A percentile compares a stretch with the other conserved stretches of the same genome.
Evolutionary conservation across 2,329 filamentous ascomycete species (phyloP).

Genomic region (Venturia nashicola): DNA sequence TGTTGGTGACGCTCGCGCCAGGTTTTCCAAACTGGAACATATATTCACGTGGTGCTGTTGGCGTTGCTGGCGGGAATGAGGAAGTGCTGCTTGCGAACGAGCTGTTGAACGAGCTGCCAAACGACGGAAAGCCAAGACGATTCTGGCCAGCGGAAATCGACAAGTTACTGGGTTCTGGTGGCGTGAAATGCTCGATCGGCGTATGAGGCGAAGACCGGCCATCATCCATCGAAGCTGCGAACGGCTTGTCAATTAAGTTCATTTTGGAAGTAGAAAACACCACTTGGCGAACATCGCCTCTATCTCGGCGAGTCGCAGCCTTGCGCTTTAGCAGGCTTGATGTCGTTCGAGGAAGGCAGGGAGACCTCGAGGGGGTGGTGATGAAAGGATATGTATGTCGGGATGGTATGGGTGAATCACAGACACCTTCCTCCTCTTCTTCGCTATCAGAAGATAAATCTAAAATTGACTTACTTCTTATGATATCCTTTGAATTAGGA

Average conservation of each 20-base stretch:
- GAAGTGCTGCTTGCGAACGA: conserved; percentile 25
- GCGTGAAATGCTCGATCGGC: conserved; percentile 60
- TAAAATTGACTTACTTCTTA: conserved; percentile 25
- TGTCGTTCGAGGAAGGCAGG: conserved; percentile 24
- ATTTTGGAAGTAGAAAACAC: neutral
- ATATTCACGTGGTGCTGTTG: conserved; percentile 53
- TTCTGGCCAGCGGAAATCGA: conserved; percentile 59
- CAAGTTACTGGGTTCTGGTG: conserved; percentile 68
- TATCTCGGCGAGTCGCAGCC: neutral
- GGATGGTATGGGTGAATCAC: conserved; percentile 23
- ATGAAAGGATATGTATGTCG: conserved; percentile 14
- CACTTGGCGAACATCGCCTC: neutral
- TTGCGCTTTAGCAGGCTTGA: neutral
- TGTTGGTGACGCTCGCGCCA: conserved; percentile 50
- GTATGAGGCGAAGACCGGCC: conserved; percentile 56
- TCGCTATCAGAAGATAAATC: conserved; percentile 11
- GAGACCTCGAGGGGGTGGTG: conserved; percentile 17
- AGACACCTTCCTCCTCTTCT: conserved; percentile 21
- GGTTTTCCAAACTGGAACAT: conserved; percentile 35
- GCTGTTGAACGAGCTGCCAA: conserved; percentile 24
- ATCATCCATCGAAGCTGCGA: conserved; percentile 26
- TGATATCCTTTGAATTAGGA: conserved; percentile 17
- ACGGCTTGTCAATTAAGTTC: neutral
- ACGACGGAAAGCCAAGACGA: conserved; percentile 14
- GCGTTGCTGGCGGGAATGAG: conserved; percentile 64